Evolutionary conservation across 2,329 filamentous ascomycete species (phyloP), one percentile per base, ranked within the genome.

Genomic region (Fusarium nodosum): DNA sequence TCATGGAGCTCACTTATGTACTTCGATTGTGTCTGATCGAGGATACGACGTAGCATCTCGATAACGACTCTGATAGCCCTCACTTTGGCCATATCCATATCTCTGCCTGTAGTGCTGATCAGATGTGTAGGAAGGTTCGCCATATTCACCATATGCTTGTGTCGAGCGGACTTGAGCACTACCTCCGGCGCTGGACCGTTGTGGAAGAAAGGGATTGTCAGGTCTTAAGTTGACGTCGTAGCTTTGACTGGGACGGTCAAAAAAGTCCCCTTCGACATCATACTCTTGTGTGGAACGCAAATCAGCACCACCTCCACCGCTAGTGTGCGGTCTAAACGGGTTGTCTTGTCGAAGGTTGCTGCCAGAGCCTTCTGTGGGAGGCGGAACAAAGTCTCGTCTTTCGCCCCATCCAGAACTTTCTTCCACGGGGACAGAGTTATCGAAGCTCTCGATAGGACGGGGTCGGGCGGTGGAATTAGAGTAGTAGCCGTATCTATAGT

Each of bases 401-500:
- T 34, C 33, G 16, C 33, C 33, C 15, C 8, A 34, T 18, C 33
- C 15, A 8, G 16, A 34, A 9, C 33, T 34, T 18, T 18, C 7
- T 34, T 3, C 15, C 15, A 34, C 15, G 8, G 33, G 9, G 16
- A 9, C 7, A 34, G 33, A 18, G 33, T 34, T 15, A 18, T 34
- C 33, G 15, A 34, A 8, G 33, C 4, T 34, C 16, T 34, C 33
- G 33, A 34, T 18, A 34, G 33, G 33, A 34, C 7, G 33, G 1
- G n/a, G n/a, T 0, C 2, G 34, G 34, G 9, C 12, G 13, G 18
- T 12, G 4, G 1, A 5, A n/a, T 8, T 12, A 5, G 9, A 26
- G 10, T 26, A 26, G 24, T 28, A 26, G 5, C 41, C 22, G 10
- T 28, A 28, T 12, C 16, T 28, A 44, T 18, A 11, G 16, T 44